Conservation (phyloP, 2,329 filamentous ascomycete genomes). For the Penicillium oxalicum region DNA sequence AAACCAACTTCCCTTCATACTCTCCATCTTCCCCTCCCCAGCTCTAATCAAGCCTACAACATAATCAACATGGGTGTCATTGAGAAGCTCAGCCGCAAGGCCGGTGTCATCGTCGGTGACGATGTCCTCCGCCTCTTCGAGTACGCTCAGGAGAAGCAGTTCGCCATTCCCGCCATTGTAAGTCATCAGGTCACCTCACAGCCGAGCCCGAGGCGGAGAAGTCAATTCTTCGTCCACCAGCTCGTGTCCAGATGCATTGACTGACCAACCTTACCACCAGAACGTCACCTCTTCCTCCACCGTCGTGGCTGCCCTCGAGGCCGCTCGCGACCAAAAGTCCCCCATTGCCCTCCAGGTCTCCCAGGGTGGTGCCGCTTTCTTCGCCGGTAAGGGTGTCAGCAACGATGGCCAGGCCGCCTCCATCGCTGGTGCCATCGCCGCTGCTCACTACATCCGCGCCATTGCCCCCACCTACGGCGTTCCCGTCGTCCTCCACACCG, state of each 20-base stretch:
- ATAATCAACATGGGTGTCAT: constrained; percentile 39
- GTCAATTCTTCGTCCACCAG: too few relatives aligned
- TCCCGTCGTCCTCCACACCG: constrained; percentile 90
- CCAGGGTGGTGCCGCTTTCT: constrained; percentile 89
- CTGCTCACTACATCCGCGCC: constrained; percentile 86
- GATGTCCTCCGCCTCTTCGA: constrained; percentile 71
- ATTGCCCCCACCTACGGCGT: constrained; percentile 82
- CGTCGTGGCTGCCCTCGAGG: constrained; percentile 82
- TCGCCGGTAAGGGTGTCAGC: constrained; percentile 81
- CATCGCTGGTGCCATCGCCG: constrained; percentile 80
- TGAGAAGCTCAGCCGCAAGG: constrained; percentile 57
- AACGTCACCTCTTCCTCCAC: constrained; percentile 94
- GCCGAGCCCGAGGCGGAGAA: too few relatives aligned
- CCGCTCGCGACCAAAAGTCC: constrained; percentile 82
- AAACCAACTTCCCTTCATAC: too few relatives aligned
- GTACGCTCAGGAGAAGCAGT: constrained; percentile 80
- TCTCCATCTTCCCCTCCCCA: neutral
- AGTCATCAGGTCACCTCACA: constrained; percentile 20
- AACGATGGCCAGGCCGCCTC: constrained; percentile 82
- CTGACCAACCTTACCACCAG: constrained; percentile 25
- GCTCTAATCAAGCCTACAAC: neutral
- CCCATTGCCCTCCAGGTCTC: constrained; percentile 91
- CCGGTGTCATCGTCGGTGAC: constrained; percentile 62
- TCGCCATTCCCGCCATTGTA: constrained; percentile 78
- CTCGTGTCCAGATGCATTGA: too few relatives aligned